These are phyloP conservation scores for Gossypium trilobum DNA, from an alignment of 441 rosid genomes.

Conservation along the genomic window DNA sequence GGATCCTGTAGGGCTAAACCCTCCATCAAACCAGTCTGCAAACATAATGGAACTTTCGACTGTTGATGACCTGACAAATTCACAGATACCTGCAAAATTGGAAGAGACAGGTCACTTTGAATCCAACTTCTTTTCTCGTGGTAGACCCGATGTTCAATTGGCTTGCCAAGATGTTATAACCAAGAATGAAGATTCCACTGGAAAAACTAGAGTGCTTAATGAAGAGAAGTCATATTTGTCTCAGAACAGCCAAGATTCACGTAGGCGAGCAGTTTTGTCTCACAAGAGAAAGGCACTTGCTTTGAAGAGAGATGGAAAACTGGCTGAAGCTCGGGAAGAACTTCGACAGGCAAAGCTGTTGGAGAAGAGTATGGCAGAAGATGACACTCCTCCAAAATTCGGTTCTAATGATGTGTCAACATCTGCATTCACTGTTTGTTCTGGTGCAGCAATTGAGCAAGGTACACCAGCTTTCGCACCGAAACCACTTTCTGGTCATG, in stretches of 20 bases:
- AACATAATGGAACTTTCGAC: constrained; percentile 38
- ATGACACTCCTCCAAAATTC: constrained; percentile 25
- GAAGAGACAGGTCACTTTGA: constrained; percentile 23
- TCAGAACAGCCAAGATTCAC: constrained; percentile 30
- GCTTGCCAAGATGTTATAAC: constrained; percentile 11
- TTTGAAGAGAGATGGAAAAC: constrained; percentile 70
- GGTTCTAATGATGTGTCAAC: constrained; percentile 14
- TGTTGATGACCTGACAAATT: constrained; percentile 27
- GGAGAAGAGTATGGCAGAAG: constrained; percentile 52
- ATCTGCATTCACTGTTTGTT: constrained; percentile 25
- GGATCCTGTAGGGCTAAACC: neutral
- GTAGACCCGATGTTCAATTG: constrained; percentile 10
- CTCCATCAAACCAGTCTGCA: constrained; percentile 23
- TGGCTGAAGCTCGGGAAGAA: constrained; percentile 71
- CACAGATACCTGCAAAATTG: constrained; percentile 24
- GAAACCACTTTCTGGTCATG: constrained; percentile 64
- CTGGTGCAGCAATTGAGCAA: constrained; percentile 35
- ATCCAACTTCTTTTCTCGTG: constrained; percentile 11
- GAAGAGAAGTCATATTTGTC: constrained; percentile 21
- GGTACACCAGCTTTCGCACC: constrained; percentile 32
- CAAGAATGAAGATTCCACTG: constrained; percentile 14
- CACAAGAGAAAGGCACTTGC: constrained; percentile 68
- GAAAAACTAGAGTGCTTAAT: constrained; percentile 20
- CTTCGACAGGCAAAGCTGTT: constrained; percentile 70
- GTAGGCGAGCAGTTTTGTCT: constrained; percentile 50